A percentile compares a stretch with the other conserved stretches of the same genome.
These are phyloP conservation scores for Aspergillus fijiensis DNA, from an alignment of 2,329 filamentous ascomycete species.

Conservation along the genomic window DNA sequence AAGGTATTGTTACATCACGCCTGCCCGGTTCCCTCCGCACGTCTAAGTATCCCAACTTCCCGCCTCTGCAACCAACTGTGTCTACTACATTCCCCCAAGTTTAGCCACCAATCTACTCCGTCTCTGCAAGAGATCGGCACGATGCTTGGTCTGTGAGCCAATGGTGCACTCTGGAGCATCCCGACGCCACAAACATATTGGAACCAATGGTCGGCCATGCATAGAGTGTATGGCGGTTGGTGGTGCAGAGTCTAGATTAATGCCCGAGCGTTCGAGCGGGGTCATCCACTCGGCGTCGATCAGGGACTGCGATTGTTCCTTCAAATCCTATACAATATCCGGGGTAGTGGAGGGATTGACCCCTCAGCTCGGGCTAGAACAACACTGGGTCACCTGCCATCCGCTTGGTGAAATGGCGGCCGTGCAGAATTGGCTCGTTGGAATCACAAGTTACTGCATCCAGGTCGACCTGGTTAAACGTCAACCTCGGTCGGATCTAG, in stretches of 20 bases:
- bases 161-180: not conserved
- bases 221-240: not conserved
- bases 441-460: too few relatives aligned
- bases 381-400: not conserved
- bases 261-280: not conserved
- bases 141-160: not conserved
- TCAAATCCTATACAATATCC: too few relatives aligned
- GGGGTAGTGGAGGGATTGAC: not conserved
- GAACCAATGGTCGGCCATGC: not conserved
- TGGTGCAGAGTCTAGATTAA: not conserved
- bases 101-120: not conserved
- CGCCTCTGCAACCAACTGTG: too few relatives aligned
- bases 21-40: too few relatives aligned
- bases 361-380: not conserved
- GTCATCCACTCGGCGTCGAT: not conserved
- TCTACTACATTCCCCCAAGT: not conserved
- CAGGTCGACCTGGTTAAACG: too few relatives aligned
- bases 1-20: too few relatives aligned
- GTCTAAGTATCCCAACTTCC: too few relatives aligned
- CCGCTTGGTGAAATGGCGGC: not conserved
- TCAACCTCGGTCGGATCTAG: too few relatives aligned
- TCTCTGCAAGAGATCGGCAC: not conserved
- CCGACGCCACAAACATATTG: not conserved
- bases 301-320: not conserved
- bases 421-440: not conserved